Evolutionary conservation across 176 grass and related monocot species (phyloP), one percentile per base, ranked within the genome.

Genomic region (Lolium multiflorum): DNA sequence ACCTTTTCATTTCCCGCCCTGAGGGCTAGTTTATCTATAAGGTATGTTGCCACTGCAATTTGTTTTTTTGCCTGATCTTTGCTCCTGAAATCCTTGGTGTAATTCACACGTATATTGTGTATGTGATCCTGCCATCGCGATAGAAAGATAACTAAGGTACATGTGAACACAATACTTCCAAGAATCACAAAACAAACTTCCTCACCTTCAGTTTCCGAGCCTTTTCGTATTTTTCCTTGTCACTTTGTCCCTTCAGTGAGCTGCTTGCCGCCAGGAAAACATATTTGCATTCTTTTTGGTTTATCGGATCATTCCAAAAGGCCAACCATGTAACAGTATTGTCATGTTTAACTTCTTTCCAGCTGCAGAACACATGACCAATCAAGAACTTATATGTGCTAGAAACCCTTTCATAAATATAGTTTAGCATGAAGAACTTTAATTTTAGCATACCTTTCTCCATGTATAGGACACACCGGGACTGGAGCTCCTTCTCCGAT

Each of bases 1-100:
- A 99, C 94, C 97, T 99, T 99, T 91, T 99, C 97, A 93, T 99
- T 97, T 85, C 97, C 92, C 13, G 92, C 94, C 77, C 97, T 94
- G 44, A 97, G 94, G 59, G 97, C 97, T 80, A 99, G 85, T 55
- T 97, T 99, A 94, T 99, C 97, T 63, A 99, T 99, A 86, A 99
- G 92, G 74, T 99, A 99, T 46, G 97, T 99, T 0, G 94, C 97
- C 87, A 97, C 97, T 9, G 97, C 94, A 74, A 97, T 93, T 89
- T 99, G 94, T 46, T 85, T 92, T 56, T 62, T 94, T 0, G 73
- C 24, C 31, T 17, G 6, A 90, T 97, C 89, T 84, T 91, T 94
- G 81, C 74, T 91, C 44, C 12, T 88, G 68, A 97, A 99, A 89
- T 94, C 97, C 76, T 81, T 94, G 9, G 87, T 93, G 86, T 99